Conservation (phyloP, 2,329 filamentous ascomycete genomes). For the Rasamsonia emersonii region DNA sequence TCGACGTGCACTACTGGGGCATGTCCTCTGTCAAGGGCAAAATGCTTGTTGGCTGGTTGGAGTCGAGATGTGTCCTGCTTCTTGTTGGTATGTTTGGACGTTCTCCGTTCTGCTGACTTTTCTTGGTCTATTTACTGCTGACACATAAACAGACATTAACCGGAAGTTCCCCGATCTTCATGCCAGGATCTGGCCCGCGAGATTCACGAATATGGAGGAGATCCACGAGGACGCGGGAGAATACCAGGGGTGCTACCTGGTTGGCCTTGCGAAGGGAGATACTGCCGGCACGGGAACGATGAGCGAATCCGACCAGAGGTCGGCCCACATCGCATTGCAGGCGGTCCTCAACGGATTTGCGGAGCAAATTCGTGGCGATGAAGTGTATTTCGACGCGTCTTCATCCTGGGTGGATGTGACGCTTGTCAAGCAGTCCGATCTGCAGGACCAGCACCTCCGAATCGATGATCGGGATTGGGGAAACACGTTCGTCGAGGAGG, state of each 20-base stretch:
- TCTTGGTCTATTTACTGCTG: constrained; percentile 5
- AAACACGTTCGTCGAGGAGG: not conserved
- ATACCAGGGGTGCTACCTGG: constrained; percentile 54
- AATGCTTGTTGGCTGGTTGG: constrained; percentile 54
- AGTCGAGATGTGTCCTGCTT: constrained; percentile 51
- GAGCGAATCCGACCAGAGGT: constrained; percentile 31
- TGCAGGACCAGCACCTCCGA: constrained; percentile 9
- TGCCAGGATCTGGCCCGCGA: constrained; percentile 54
- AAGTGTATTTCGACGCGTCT: constrained; percentile 25
- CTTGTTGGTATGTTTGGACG: constrained; percentile 52
- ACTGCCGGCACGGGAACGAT: constrained; percentile 2
- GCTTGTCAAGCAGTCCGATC: constrained; percentile 16
- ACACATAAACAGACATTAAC: constrained; percentile 41
- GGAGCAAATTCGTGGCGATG: constrained; percentile 25
- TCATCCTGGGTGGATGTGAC: constrained; percentile 27
- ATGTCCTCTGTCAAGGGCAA: constrained; percentile 46
- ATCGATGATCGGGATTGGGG: constrained; percentile 8
- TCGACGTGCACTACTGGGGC: constrained; percentile 60
- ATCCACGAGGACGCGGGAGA: constrained; percentile 28
- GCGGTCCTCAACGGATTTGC: constrained; percentile 25
- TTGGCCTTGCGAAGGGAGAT: constrained; percentile 41
- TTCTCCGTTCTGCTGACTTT: constrained; percentile 8
- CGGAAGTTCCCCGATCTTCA: constrained; percentile 44
- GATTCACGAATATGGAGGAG: constrained; percentile 41
- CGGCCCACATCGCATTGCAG: constrained; percentile 37